These are phyloP conservation scores for Pleurotus pulmonarius DNA, from an alignment of 768 basidiomycete species.

Conservation along the genomic window DNA sequence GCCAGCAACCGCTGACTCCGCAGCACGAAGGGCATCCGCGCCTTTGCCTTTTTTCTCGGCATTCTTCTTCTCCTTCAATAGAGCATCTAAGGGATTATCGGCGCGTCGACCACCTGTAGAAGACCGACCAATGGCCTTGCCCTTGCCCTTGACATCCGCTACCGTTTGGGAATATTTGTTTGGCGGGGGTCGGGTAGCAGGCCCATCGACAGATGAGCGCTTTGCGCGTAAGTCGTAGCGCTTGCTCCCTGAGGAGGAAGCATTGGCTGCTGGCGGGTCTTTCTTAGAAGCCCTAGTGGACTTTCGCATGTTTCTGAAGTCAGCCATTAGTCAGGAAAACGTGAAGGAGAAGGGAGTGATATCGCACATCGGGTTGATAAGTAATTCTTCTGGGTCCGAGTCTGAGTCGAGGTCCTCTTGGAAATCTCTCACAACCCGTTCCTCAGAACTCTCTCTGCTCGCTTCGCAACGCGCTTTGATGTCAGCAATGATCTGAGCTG, in stretches of 20 bases:
- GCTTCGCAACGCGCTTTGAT: constrained; percentile 42
- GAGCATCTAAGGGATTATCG: constrained; percentile 48
- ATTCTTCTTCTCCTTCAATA: constrained; percentile 49
- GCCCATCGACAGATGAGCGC: constrained; percentile 1
- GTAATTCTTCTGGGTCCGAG: constrained; percentile 34
- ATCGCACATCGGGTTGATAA: background rate
- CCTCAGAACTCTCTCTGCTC: constrained; percentile 35
- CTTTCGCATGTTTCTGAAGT: background rate
- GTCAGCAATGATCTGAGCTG: constrained; percentile 56
- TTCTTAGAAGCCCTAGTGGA: background rate
- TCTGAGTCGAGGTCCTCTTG: constrained; percentile 42
- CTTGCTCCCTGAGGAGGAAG: background rate
- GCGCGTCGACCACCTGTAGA: constrained; percentile 16
- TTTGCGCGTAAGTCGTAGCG: background rate
- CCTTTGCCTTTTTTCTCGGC: constrained; percentile 37
- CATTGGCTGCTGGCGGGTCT: background rate
- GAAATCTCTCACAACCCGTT: constrained; percentile 27
- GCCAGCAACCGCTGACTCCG: constrained; percentile 36
- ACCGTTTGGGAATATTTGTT: constrained; percentile 6
- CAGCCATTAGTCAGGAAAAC: background rate
- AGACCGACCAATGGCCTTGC: constrained; percentile 10
- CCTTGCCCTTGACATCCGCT: constrained; percentile 13
- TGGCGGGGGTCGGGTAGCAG: background rate
- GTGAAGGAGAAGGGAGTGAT: background rate
- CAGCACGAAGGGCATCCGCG: constrained; percentile 37